Evolutionary conservation across 192 early-diverging fungal species (phyloP), one percentile per base, ranked within the genome.

Genomic region (Irineochytrium annulatum): DNA sequence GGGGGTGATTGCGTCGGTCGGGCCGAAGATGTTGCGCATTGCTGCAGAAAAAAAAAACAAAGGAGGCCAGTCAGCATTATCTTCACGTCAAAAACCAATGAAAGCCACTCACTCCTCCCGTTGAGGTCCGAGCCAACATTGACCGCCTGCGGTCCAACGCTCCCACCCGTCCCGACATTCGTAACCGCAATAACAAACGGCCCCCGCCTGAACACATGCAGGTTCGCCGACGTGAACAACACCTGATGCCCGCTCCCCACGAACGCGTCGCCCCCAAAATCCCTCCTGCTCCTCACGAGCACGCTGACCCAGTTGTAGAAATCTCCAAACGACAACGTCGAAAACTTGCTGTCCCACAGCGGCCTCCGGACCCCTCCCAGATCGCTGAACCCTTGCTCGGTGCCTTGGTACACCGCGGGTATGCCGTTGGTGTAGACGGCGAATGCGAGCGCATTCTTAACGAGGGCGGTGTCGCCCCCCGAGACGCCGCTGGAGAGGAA

Each of bases 351-450:
- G 52, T 35, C 27, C 67, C 67, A 68, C 3, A 68, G 52, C 1
- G 67, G 67, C 19, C 52, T 32, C 14, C 67, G 65, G 65, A 70
- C 59, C 3, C 70, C 65, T 2, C 28, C 39, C 11, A 30, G 56
- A 3, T 51, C 65, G 34, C 30, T 32, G 34, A 57, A 68, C 29
- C 33, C 63, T 61, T 68, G 67, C 39, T 68, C 67, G 24, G 65
- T 69, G n/a, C 68, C 68, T 19, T 69, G 34, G 34, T 70, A 69
- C 1, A 70, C 34, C 39, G 11, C 30, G 17, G 68, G 68, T 29
- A 69, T 48, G 8, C 68, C 68, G 46, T 60, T 48, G 31, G 55
- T 34, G 1, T 61, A 39, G 26, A 58, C 48, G 27, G 34, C 17
- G 44, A 55, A 70, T n/a, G 68, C 45, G 8, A 69, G 22, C 1